phyloP scores from a whole-genome alignment of 2,329 filamentous ascomycete genomes.

The Curvularia sp. region DNA sequence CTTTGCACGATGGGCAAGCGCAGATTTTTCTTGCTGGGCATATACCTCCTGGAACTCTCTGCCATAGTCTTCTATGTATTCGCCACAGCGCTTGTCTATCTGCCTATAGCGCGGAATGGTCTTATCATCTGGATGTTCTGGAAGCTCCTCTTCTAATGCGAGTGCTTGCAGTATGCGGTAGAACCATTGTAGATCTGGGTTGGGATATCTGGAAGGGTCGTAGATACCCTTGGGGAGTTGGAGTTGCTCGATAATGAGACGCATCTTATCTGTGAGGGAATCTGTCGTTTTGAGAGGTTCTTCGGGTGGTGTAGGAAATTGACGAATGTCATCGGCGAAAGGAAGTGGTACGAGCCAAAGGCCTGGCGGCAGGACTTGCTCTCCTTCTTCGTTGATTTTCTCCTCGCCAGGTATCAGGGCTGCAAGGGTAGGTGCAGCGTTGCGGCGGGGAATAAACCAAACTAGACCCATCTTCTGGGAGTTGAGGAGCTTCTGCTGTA shows the following conservation, averaged over 20 bases:
- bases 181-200: slow-evolving; percentile 94
- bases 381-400: slow-evolving; percentile 66
- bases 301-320: slow-evolving; percentile 70
- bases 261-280: slow-evolving; percentile 79
- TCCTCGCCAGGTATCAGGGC: slow-evolving; percentile 81
- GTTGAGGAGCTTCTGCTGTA: slow-evolving; percentile 84
- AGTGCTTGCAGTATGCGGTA: slow-evolving; percentile 92
- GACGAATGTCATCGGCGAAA: slow-evolving; percentile 85
- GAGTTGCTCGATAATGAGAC: slow-evolving; percentile 79
- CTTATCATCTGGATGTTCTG: slow-evolving; percentile 74
- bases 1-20: slow-evolving; percentile 54
- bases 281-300: slow-evolving; percentile 60
- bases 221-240: slow-evolving; percentile 87
- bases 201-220: slow-evolving; percentile 86
- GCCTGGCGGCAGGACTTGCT: slow-evolving; percentile 78
- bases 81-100: slow-evolving; percentile 83
- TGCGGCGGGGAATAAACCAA: slow-evolving; percentile 86
- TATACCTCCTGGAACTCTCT: slow-evolving; percentile 68
- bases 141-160: slow-evolving; percentile 89
- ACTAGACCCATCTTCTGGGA: slow-evolving; percentile 83
- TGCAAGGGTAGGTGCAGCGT: slow-evolving; percentile 79
- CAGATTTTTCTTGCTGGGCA: slow-evolving; percentile 48
- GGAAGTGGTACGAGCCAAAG: slow-evolving; percentile 90
- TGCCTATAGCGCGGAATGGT: slow-evolving; percentile 85
- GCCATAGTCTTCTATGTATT: slow-evolving; percentile 80